Percentiles rank a stretch among this genome's conserved stretches.
Evolutionary conservation across 441 rosid genomes (phyloP).

Genomic region (Croton setiger): DNA sequence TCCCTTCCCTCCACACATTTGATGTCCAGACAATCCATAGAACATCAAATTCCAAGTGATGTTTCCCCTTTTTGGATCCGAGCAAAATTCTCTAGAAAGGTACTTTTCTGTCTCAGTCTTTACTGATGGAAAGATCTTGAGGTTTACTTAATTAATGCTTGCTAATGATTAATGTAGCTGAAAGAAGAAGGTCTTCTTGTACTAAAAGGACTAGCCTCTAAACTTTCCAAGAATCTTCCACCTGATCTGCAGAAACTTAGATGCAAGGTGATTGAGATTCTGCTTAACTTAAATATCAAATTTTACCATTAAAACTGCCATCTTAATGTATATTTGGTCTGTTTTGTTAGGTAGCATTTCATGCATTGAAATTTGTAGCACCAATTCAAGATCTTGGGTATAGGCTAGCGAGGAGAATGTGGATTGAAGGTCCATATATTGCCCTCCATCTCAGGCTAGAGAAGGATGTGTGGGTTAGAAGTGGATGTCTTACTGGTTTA

Average conservation of each 20-base stretch:
- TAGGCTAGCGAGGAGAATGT: conserved; percentile 68
- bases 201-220: conserved; percentile 74
- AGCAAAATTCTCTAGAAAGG: conserved; percentile 57
- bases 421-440: conserved; percentile 81
- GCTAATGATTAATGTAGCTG: conserved; percentile 37
- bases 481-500: conserved; percentile 80
- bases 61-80: conserved; percentile 78
- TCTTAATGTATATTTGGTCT: neutral
- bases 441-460: conserved; percentile 64
- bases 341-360: conserved; percentile 64
- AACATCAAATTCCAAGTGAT: conserved; percentile 55
- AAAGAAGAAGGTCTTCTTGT: conserved; percentile 68
- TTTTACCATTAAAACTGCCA: neutral
- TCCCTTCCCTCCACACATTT: conserved; percentile 72
- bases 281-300: neutral
- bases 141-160: neutral
- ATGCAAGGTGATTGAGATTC: conserved; percentile 52
- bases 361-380: conserved; percentile 62
- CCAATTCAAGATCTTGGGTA: conserved; percentile 65
- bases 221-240: conserved; percentile 75
- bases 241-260: conserved; percentile 85
- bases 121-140: neutral
- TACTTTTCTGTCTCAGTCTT: conserved; percentile 8
- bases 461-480: conserved; percentile 88
- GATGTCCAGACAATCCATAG: conserved; percentile 53